Evolutionary conservation across 2,329 filamentous ascomycete species (phyloP).

Genomic region (Fusarium nelsonii): DNA sequence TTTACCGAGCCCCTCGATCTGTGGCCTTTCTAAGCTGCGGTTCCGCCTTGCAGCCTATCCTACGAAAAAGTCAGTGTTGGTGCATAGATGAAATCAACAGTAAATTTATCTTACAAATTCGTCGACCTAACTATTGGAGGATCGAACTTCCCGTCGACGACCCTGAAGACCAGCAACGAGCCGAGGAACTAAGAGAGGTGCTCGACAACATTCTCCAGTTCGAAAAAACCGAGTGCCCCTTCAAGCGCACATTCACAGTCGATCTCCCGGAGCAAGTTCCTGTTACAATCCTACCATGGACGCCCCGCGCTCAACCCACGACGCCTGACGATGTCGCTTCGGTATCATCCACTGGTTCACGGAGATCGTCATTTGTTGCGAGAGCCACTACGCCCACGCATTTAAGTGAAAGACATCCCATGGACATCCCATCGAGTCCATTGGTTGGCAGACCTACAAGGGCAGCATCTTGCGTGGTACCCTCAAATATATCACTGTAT

Average conservation of each 20-base stretch:
- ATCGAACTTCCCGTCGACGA: slow-evolving; percentile 82
- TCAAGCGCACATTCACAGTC: slow-evolving; percentile 80
- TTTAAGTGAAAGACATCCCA: slow-evolving; percentile 9
- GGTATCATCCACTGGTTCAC: slow-evolving; percentile 21
- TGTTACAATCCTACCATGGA: slow-evolving; percentile 76
- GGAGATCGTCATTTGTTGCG: slow-evolving; percentile 35
- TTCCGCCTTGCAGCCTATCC: slow-evolving; percentile 83
- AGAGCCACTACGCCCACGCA: slow-evolving; percentile 35
- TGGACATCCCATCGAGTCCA: slow-evolving; percentile 23
- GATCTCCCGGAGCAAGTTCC: slow-evolving; percentile 77
- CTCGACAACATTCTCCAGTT: slow-evolving; percentile 82
- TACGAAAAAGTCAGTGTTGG: slow-evolving; percentile 94
- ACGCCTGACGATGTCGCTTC: slow-evolving; percentile 25
- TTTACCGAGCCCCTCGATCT: slow-evolving; percentile 87
- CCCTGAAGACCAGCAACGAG: slow-evolving; percentile 61
- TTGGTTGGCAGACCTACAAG: slow-evolving; percentile 17
- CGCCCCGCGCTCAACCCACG: slow-evolving; percentile 55
- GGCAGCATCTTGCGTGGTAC: slow-evolving; percentile 15
- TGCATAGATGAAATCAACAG: slow-evolving; percentile 85
- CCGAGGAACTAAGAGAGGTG: slow-evolving; percentile 76
- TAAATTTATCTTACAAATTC: slow-evolving; percentile 87
- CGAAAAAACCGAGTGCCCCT: slow-evolving; percentile 89
- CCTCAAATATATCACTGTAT: slow-evolving; percentile 25
- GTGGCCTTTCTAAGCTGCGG: slow-evolving; percentile 91
- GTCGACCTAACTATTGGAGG: slow-evolving; percentile 87